Percentiles rank a stretch among this genome's conserved stretches.
Conservation (phyloP, 805 yeast species). For the Zygoascus tannicola region DNA sequence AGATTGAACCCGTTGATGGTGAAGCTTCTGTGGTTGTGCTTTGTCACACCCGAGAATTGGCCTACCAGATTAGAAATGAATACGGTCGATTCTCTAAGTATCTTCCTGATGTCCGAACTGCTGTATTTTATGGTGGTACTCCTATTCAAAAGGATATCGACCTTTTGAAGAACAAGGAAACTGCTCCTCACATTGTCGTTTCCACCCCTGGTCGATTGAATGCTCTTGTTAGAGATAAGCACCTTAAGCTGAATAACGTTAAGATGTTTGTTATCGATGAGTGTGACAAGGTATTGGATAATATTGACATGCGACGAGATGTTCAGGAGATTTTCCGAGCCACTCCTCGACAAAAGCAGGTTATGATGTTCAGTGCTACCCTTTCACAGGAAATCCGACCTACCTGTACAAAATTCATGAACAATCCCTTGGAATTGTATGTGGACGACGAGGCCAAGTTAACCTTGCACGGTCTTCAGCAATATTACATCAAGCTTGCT, state of each 20-base stretch:
- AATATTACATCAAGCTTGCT: constrained; percentile 79
- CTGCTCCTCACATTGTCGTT: constrained; percentile 92
- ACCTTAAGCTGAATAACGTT: constrained; percentile 74
- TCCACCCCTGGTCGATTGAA: constrained; percentile 98
- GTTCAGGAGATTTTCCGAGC: constrained; percentile 96
- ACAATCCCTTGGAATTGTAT: constrained; percentile 92
- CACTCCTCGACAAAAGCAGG: constrained; percentile 97
- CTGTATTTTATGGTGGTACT: constrained; percentile 95
- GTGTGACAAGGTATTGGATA: constrained; percentile 95
- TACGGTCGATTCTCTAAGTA: constrained; percentile 95
- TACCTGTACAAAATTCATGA: constrained; percentile 95
- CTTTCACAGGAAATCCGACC: constrained; percentile 91
- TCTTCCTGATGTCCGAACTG: constrained; percentile 95
- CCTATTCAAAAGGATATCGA: constrained; percentile 79
- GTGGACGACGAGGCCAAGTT: constrained; percentile 97
- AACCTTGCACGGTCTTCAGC: constrained; percentile 96
- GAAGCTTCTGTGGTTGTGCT: constrained; percentile 90
- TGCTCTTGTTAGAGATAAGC: constrained; percentile 87
- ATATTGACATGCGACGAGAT: constrained; percentile 91
- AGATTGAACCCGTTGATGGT: constrained; percentile 94
- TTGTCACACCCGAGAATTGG: constrained; percentile 98
- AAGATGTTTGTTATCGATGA: constrained; percentile 95
- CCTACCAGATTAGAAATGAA: constrained; percentile 96
- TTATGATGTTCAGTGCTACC: constrained; percentile 98
- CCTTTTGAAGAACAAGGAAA: constrained; percentile 79